Percentiles rank a stretch among this genome's conserved stretches.
phyloP scores from a whole-genome alignment of 805 yeast species.

The Lachancea quebecensis region DNA sequence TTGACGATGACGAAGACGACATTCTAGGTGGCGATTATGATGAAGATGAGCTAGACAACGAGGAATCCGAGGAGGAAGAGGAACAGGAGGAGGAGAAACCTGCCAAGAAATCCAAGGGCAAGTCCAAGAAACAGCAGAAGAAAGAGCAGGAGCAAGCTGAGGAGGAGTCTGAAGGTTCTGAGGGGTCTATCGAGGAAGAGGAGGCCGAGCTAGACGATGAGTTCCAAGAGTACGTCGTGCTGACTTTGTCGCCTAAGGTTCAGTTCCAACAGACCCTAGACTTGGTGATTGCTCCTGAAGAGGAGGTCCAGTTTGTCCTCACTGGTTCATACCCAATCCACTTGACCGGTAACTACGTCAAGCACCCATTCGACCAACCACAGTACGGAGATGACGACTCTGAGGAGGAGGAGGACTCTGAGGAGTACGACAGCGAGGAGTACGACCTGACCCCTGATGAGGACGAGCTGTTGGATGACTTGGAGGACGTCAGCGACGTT shows the following conservation, averaged over 20 bases:
- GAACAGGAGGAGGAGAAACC: slow-evolving; percentile 39
- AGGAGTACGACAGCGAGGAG: slow-evolving; percentile 43
- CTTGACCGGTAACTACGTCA: slow-evolving; percentile 90
- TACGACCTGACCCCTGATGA: slow-evolving; percentile 42
- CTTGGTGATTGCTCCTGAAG: slow-evolving; percentile 84
- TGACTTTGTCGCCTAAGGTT: slow-evolving; percentile 82
- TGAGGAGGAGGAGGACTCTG: slow-evolving; percentile 38
- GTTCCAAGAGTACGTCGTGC: slow-evolving; percentile 74
- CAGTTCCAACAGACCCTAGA: slow-evolving; percentile 89
- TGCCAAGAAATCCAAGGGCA: slow-evolving; percentile 39
- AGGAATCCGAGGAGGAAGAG: slow-evolving; percentile 36
- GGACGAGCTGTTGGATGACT: slow-evolving; percentile 43
- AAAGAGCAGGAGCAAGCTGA: slow-evolving; percentile 32
- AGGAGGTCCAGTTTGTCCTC: slow-evolving; percentile 88
- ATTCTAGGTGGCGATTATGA: slow-evolving; percentile 40
- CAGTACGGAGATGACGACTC: slow-evolving; percentile 41
- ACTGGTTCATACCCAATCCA: slow-evolving; percentile 94
- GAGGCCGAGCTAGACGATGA: slow-evolving; percentile 64
- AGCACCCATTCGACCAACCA: slow-evolving; percentile 76
- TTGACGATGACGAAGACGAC: slow-evolving; percentile 42
- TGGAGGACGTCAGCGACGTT: slow-evolving; percentile 62
- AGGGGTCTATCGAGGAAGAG: slow-evolving; percentile 48
- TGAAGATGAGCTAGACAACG: slow-evolving; percentile 38
- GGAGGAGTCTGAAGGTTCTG: slow-evolving; percentile 44
- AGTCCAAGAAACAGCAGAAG: slow-evolving; percentile 34